phyloP scores from a whole-genome alignment of 2,329 filamentous ascomycete genomes.

The Exophiala xenobiotica region DNA sequence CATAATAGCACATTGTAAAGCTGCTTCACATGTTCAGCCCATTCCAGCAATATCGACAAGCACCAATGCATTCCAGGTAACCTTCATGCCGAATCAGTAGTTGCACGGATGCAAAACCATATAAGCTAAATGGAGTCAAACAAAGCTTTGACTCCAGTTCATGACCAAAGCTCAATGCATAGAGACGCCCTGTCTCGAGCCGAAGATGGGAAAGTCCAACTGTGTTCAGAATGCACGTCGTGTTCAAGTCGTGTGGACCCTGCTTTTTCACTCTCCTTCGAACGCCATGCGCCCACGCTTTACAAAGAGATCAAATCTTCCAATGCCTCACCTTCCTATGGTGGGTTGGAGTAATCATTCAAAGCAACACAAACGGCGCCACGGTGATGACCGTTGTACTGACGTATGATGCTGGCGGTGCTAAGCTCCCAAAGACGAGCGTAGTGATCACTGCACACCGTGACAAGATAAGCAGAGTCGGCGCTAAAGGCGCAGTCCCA shows the following conservation, averaged over 20 bases:
- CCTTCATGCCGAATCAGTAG: background rate
- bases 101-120: background rate
- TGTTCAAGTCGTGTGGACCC: background rate
- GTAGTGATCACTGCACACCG: conserved; percentile 90
- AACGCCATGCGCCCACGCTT: background rate
- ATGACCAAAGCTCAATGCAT: too few species aligned
- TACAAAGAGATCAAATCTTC: background rate
- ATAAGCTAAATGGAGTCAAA: background rate
- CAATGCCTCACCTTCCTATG: conserved; percentile 17
- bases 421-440: conserved; percentile 85
- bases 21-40: background rate
- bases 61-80: background rate
- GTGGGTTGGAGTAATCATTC: conserved; percentile 67
- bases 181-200: too few species aligned
- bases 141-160: background rate
- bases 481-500: conserved; percentile 97
- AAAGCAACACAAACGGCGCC: conserved; percentile 89
- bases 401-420: conserved; percentile 84
- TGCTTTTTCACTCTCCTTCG: background rate
- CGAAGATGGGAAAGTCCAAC: too few species aligned
- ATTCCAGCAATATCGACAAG: too few species aligned
- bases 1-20: background rate
- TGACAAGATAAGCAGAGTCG: conserved; percentile 89
- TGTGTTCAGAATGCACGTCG: too few species aligned
- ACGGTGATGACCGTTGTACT: conserved; percentile 92